A percentile compares a stretch with the other conserved stretches of the same genome.
Evolutionary conservation across 169 alveolate genomes (phyloP).

Genomic region (Plasmodium adleri): DNA sequence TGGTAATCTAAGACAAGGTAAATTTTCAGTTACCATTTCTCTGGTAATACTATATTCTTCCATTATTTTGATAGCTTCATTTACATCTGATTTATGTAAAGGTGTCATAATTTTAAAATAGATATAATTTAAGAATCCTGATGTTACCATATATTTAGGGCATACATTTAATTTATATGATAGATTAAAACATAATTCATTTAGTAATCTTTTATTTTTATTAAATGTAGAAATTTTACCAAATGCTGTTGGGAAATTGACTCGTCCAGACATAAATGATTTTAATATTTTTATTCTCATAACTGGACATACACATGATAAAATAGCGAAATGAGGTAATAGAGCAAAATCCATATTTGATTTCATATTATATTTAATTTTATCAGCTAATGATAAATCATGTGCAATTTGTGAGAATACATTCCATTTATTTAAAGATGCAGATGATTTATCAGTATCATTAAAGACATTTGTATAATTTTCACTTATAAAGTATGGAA

Average conservation of each 20-base stretch:
- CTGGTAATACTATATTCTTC: constrained; percentile 78
- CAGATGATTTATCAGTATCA: constrained; percentile 74
- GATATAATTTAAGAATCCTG: constrained; percentile 62
- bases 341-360: constrained; percentile 90
- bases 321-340: constrained; percentile 88
- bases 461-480: constrained; percentile 89
- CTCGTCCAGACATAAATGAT: constrained; percentile 80
- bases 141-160: constrained; percentile 59
- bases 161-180: constrained; percentile 60
- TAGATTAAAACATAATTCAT: constrained; percentile 81
- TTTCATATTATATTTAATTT: constrained; percentile 86
- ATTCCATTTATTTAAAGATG: constrained; percentile 77
- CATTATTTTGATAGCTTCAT: constrained; percentile 76
- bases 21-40: constrained; percentile 81
- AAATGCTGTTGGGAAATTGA: constrained; percentile 94
- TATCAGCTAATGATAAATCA: constrained; percentile 89
- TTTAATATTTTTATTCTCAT: constrained; percentile 77
- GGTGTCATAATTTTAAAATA: constrained; percentile 78
- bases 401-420: constrained; percentile 77
- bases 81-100: constrained; percentile 70
- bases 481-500: constrained; percentile 95
- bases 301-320: constrained; percentile 89
- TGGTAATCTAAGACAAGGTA: constrained; percentile 79
- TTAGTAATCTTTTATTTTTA: constrained; percentile 91
- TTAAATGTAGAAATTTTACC: constrained; percentile 93